Evolutionary conservation across 2,329 filamentous ascomycete genomes (phyloP).

Genomic region (Penicillium sp.): DNA sequence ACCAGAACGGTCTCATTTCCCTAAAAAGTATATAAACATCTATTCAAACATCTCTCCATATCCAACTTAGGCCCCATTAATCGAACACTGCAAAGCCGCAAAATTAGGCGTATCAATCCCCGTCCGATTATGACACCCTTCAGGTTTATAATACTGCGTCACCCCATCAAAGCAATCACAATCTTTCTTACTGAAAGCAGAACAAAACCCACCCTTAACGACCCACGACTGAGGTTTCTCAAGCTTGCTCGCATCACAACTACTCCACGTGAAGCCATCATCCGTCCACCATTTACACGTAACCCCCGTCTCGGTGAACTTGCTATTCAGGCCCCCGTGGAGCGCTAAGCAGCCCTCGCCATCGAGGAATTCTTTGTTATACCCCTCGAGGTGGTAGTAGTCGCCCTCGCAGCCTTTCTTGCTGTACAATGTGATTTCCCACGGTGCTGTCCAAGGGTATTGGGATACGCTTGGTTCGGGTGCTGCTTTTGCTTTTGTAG

Average conservation of each 20-base stretch:
- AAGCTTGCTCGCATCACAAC: slow-evolving; percentile 6
- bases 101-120: not conserved
- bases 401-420: not conserved
- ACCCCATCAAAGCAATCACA: slow-evolving; percentile 1
- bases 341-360: slow-evolving; percentile 1
- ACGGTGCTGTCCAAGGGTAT: not conserved
- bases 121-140: not conserved
- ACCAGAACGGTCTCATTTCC: not conserved
- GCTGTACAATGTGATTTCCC: slow-evolving; percentile 1
- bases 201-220: slow-evolving; percentile 9
- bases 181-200: not conserved
- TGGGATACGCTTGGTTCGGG: not conserved
- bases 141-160: not conserved
- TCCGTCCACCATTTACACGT: slow-evolving; percentile 11
- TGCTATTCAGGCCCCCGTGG: not conserved
- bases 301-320: not conserved
- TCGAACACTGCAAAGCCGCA: not conserved
- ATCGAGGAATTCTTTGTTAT: not conserved
- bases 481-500: not conserved
- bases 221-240: slow-evolving; percentile 8
- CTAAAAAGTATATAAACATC: too few relatives aligned
- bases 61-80: not conserved
- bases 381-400: slow-evolving; percentile 2
- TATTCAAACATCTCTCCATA: not conserved
- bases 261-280: not conserved